Evolutionary conservation across 805 yeast genomes (phyloP).

Genomic region (Candida peoriensis): DNA sequence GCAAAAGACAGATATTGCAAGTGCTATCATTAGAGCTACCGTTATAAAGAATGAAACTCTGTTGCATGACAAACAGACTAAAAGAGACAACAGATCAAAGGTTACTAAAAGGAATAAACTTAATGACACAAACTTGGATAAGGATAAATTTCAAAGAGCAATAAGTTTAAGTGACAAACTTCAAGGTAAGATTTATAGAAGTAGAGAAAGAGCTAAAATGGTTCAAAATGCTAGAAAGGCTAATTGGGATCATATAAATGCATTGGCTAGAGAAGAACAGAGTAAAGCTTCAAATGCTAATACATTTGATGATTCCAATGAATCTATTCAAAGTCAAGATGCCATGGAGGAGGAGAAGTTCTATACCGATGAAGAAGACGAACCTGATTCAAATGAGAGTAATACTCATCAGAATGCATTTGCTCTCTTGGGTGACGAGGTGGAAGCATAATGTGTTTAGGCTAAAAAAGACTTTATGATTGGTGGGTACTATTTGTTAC

Average conservation of each 20-base stretch:
- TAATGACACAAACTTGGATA: conserved; percentile 30
- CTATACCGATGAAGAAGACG: conserved; percentile 13
- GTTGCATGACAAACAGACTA: conserved; percentile 47
- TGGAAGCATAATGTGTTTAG: no score
- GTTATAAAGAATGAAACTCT: conserved; percentile 62
- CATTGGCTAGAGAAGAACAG: conserved; percentile 31
- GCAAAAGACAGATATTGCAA: conserved; percentile 53
- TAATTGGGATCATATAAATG: conserved; percentile 68
- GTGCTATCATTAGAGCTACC: conserved; percentile 62
- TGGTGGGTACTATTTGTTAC: no score
- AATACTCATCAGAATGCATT: conserved; percentile 22
- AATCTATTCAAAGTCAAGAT: conserved; percentile 10
- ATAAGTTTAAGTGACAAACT: conserved; percentile 49
- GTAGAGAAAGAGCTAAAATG: conserved; percentile 57
- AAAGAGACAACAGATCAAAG: conserved; percentile 28
- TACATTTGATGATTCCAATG: neutral
- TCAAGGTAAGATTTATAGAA: conserved; percentile 57
- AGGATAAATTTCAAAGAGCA: conserved; percentile 42
- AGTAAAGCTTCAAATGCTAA: neutral
- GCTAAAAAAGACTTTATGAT: no score
- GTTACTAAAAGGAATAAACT: conserved; percentile 23
- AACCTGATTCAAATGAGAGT: neutral
- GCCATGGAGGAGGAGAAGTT: conserved; percentile 22
- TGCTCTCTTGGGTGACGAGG: conserved; percentile 27
- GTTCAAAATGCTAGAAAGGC: conserved; percentile 61